Conservation (phyloP, 2,329 filamentous ascomycete genomes). For the Pseudogymnoascus sp. region DNA sequence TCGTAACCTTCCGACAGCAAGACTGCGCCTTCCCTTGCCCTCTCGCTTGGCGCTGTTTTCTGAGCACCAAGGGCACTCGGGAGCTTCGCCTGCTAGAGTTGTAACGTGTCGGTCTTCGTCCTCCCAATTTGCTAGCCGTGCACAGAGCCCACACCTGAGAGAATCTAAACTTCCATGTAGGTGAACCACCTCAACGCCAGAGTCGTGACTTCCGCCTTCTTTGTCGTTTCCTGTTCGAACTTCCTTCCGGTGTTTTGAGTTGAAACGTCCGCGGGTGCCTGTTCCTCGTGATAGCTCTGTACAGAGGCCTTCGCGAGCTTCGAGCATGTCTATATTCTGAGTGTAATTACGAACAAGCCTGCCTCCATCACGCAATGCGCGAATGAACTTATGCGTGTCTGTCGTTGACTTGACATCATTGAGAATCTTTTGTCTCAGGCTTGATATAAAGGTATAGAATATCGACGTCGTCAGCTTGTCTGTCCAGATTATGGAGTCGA, state of each 20-base stretch:
- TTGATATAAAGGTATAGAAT: slow-evolving; percentile 66
- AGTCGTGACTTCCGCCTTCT: slow-evolving; percentile 24
- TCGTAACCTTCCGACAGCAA: slow-evolving; percentile 60
- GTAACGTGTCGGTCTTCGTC: slow-evolving; percentile 38
- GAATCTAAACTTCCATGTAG: slow-evolving; percentile 62
- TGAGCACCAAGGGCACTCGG: slow-evolving; percentile 59
- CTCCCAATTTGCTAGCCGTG: slow-evolving; percentile 52
- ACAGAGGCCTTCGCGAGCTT: slow-evolving; percentile 61
- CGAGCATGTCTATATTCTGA: slow-evolving; percentile 68
- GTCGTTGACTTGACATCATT: slow-evolving; percentile 53
- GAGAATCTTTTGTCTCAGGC: slow-evolving; percentile 55
- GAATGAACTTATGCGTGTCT: slow-evolving; percentile 61
- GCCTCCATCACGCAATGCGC: slow-evolving; percentile 57
- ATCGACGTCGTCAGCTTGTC: slow-evolving; percentile 61
- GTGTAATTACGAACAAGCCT: slow-evolving; percentile 67
- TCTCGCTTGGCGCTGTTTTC: slow-evolving; percentile 55
- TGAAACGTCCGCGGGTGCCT: slow-evolving; percentile 55
- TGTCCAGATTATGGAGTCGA: slow-evolving; percentile 63
- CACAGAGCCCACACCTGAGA: slow-evolving; percentile 58
- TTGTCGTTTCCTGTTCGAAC: slow-evolving; percentile 25
- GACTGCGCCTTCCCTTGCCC: slow-evolving; percentile 57
- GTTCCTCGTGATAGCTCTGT: slow-evolving; percentile 56
- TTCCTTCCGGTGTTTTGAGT: slow-evolving; percentile 37
- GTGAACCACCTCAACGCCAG: slow-evolving; percentile 47
- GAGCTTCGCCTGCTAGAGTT: slow-evolving; percentile 55